Percentiles rank a stretch among this genome's conserved stretches.
Conservation (phyloP, 2,329 filamentous ascomycete genomes). For the Ascosphaera apis region DNA sequence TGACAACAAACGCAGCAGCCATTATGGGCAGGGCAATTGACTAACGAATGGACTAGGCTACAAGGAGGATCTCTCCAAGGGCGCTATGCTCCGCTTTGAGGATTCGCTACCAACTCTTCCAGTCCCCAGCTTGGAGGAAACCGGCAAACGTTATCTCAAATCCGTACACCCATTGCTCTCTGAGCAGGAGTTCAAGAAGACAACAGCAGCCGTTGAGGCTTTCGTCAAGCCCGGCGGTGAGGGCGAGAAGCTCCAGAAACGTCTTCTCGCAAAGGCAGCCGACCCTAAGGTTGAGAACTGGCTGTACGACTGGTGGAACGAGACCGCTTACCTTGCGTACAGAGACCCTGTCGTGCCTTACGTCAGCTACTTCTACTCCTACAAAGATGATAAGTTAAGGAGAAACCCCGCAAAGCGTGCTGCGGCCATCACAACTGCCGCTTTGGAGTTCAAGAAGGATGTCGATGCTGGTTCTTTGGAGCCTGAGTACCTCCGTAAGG, state of each 20-base stretch:
- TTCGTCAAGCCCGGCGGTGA: slow-evolving; percentile 73
- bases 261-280: slow-evolving; percentile 55
- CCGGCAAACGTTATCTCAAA: slow-evolving; percentile 39
- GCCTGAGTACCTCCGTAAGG: slow-evolving; percentile 96
- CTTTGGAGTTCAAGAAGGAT: slow-evolving; percentile 81
- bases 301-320: slow-evolving; percentile 97
- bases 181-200: slow-evolving; percentile 33
- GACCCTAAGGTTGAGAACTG: slow-evolving; percentile 74
- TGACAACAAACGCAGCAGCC: too few relatives aligned
- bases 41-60: slow-evolving; percentile 32
- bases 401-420: slow-evolving; percentile 81
- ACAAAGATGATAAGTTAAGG: slow-evolving; percentile 74
- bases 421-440: slow-evolving; percentile 66
- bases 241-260: slow-evolving; percentile 68
- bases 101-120: slow-evolving; percentile 40
- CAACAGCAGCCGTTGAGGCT: slow-evolving; percentile 61
- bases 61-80: slow-evolving; percentile 39
- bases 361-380: slow-evolving; percentile 98
- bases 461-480: slow-evolving; percentile 66
- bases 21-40: neutral
- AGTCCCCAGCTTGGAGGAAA: slow-evolving; percentile 41
- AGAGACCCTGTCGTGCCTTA: slow-evolving; percentile 92
- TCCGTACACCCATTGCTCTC: slow-evolving; percentile 41
- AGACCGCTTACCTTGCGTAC: slow-evolving; percentile 76
- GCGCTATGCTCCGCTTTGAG: slow-evolving; percentile 42